Conservation (phyloP, 192 early-diverging fungal genomes). For the Coemansia javaensis region DNA sequence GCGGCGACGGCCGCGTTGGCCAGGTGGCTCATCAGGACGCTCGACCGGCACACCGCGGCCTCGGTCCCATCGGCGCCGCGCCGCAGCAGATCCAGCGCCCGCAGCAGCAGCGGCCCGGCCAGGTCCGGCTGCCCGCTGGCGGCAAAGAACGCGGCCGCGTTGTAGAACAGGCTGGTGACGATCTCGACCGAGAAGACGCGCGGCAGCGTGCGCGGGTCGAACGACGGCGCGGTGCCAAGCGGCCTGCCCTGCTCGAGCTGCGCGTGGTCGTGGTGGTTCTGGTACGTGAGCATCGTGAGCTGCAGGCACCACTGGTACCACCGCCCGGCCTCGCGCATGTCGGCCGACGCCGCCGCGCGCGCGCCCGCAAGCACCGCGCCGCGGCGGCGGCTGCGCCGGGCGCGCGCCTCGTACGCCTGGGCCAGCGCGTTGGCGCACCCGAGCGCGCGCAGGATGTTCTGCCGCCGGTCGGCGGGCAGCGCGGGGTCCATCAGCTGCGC, state of each 20-base stretch:
- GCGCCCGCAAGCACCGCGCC: constrained; percentile 26
- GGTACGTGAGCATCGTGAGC: constrained; percentile 43
- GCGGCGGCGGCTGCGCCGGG: constrained; percentile 33
- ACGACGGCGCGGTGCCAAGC: constrained; percentile 25
- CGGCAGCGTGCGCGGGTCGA: constrained; percentile 43
- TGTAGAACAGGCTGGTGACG: constrained; percentile 47
- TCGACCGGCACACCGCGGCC: constrained; percentile 27
- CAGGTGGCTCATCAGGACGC: constrained; percentile 47
- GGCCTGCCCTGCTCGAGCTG: constrained; percentile 23
- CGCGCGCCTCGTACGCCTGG: constrained; percentile 35
- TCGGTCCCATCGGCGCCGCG: constrained; percentile 31
- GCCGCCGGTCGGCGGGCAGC: constrained; percentile 8
- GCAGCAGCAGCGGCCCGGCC: constrained; percentile 43
- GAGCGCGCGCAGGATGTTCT: constrained; percentile 36
- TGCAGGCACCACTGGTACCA: constrained; percentile 54
- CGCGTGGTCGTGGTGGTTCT: constrained; percentile 41
- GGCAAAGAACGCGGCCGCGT: constrained; percentile 42
- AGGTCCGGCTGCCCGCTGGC: constrained; percentile 22
- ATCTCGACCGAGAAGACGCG: constrained; percentile 31
- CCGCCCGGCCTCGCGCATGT: constrained; percentile 25
- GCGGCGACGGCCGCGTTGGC: constrained; percentile 36
- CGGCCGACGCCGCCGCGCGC: constrained; percentile 13
- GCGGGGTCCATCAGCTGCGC: constrained; percentile 18
- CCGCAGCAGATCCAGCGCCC: constrained; percentile 45
- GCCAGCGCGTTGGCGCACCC: constrained; percentile 50